Base-by-base conservation (phyloP, 2,329 filamentous ascomycete genomes). In the Aspergillus brasiliensis region DNA sequence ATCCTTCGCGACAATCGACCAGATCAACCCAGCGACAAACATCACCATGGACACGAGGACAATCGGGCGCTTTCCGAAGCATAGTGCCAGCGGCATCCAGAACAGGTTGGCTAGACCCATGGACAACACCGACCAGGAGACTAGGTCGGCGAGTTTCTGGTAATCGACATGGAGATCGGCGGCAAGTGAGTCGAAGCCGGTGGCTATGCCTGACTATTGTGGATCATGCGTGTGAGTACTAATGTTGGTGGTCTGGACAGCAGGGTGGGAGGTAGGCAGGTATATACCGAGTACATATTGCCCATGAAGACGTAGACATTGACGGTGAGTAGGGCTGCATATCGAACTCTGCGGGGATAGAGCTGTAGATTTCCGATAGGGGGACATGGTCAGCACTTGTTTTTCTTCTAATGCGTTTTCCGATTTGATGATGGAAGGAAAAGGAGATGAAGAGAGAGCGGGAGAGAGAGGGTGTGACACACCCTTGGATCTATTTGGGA, bases 1-100 rank as follows among this genome's bases (percentile, higher is more conserved):
- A 17, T 67, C 69, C 48, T 65, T 69, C 13, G 74, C 72, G 21
- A 72, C 72, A 19, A 66, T 60, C 13, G 65, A 69, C 74, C 75
- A 77, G 34, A 76, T 69, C 4, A 62, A 59, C 6, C 69, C 69
- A 7, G 60, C 63, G 10, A 76, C 58, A 54, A 75, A 73, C 46
- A 75, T 65, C 1, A 67, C 51, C 63, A 73, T 69, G 11, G 74
- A 71, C 4, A 73, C 6, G 1, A 77, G 51, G 4, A 75, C 67
- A 5, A 70, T 62, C 1, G 72, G 72, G 5, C 77, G 73, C 46
- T 78, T 77, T 17, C 77, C 77, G 38, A 79, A 63, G 38, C 72
- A 73, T 58, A 76, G 66, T 0, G 73, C 73, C 15, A 71, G 64
- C 1, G 74, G 75, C 57, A 76, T 76, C 74, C 75, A 74, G 52